These are phyloP conservation scores for Hymenoscyphus linearis DNA, from an alignment of 2,329 filamentous ascomycete genomes.

Conservation along the genomic window DNA sequence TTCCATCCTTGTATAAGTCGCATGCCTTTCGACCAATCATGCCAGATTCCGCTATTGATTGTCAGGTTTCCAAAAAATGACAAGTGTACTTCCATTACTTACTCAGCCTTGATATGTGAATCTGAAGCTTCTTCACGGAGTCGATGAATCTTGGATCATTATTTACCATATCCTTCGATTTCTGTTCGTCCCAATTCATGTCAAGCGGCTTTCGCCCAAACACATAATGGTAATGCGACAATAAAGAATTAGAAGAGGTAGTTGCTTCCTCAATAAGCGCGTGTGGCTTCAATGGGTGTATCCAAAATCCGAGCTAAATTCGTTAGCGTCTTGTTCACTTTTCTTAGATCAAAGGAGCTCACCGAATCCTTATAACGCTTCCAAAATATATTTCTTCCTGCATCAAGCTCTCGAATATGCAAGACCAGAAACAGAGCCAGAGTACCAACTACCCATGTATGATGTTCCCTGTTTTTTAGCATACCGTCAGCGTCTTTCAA, in stretches of 20 bases:
- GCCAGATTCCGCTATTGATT: not conserved
- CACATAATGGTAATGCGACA: slow-evolving; percentile 1
- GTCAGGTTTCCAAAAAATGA: slow-evolving; percentile 2
- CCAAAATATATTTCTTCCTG: slow-evolving; percentile 10
- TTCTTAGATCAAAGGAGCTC: slow-evolving; percentile 4
- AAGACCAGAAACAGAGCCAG: slow-evolving; percentile 7
- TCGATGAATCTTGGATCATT: slow-evolving; percentile 3
- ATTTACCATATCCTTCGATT: slow-evolving; percentile 7
- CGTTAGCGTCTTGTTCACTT: slow-evolving; percentile 7
- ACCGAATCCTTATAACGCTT: slow-evolving; percentile 6
- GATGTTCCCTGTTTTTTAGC: slow-evolving; percentile 3
- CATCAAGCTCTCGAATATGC: slow-evolving; percentile 10
- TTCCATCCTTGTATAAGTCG: slow-evolving; percentile 3
- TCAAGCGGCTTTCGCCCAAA: slow-evolving; percentile 7
- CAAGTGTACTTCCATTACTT: slow-evolving; percentile 5
- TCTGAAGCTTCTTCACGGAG: slow-evolving; percentile 6
- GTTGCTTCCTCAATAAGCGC: slow-evolving; percentile 8
- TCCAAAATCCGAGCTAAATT: slow-evolving; percentile 9
- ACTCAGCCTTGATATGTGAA: slow-evolving; percentile 1
- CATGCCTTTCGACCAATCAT: slow-evolving; percentile 5
- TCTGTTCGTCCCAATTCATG: slow-evolving; percentile 8
- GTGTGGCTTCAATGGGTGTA: slow-evolving; percentile 8
- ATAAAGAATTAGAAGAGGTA: slow-evolving; percentile 8
- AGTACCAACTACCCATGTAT: slow-evolving; percentile 6
- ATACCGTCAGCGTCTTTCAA: slow-evolving; percentile 1